Base-by-base conservation (phyloP, 2,329 filamentous ascomycete species). In the Didymella segeticola region DNA sequence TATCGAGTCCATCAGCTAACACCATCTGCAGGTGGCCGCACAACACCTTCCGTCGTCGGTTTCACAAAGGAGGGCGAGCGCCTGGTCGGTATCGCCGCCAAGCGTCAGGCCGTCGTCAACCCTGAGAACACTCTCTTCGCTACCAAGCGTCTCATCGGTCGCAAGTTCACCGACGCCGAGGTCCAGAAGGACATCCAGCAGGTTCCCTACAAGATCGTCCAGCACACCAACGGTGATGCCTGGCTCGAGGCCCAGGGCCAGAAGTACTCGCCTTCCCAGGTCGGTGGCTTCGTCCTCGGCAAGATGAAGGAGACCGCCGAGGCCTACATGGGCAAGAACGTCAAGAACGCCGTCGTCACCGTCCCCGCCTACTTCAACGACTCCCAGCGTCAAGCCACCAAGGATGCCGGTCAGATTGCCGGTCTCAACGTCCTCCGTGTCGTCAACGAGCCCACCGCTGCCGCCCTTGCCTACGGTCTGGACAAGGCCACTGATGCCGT, bases 271-370 rank as follows among this genome's bases (percentile, higher is more conserved):
- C 93, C 93, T 53, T 96, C 93, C n/a, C 93, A 98, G 80, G 91
- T 98, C 62, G 93, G 93, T 85, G 93, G 93, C 74, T 96, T 97
- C 79, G 85, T 97, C 64, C 86, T 98, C 70, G 89, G 92, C 79
- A 97, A 98, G 87, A 97, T 97, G 93, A 97, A 96, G 87, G 93
- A 97, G 85, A 98, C 93, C 46, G 93, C 93, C 63, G 93, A 97
- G 83, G 83, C 89, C 59, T 96, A 96, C 82, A 86, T 96, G 64
- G 87, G 89, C 80, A 96, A 92, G 83, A 86, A 86, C 57, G 81
- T 96, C 72, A 95, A 96, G 86, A 96, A 98, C 76, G 93, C 92
- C 69, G 93, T 98, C 58, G 93, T 98, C 68, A 98, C 93, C 58
- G 93, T 97, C 30, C 93, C 93, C 61, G 93, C 93, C 70, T 98